Evolutionary conservation across 306 rosid genomes (phyloP), one percentile per base, ranked within the genome.

Genomic region (Rubus parviflorus): DNA sequence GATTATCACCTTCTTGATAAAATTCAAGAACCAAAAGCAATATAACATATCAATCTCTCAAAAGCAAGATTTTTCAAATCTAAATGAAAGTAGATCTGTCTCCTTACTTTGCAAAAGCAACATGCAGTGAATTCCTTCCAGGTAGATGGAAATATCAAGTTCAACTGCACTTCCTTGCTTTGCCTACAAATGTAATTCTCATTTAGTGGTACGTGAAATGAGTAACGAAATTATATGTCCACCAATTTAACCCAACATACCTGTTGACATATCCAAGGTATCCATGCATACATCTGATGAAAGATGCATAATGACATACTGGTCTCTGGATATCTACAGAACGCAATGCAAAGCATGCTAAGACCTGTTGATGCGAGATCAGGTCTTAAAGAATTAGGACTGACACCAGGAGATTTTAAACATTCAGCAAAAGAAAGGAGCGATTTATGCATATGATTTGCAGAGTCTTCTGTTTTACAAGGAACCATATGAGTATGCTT

Each of bases 71-170:
- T 56, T 47, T 70, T 60, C 20, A 2, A 80, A 49, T 81, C 12
- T 43, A 57, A 58, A 49, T 58, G 68, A 38, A 75, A 81, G 73
- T 75, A 79, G 75, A 54, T 77, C 61, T 75, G 74, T 83, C 74
- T 82, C 85, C 86, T 95, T 89, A 95, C 98, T 64, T 82, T 72
- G 91, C 73, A 86, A 86, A 80, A 85, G 90, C 84, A 95, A 82
- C 62, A 90, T 83, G 71, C 86, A 83, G 85, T 92, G 96, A 84
- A 95, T 88, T 83, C 97, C 98, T 87, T 92, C 93, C 54, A 95
- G 87, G 83, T 88, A 95, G 68, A 84, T 78, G 80, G 90, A 83
- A 75, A 95, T 62, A 79, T 90, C 90, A 52, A 86, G 75, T 25
- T 64, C 77, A 74, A 82, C 76, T 0, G 84, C 82, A 69, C 78